phyloP scores from a whole-genome alignment of 2,329 filamentous ascomycete genomes.

The Colletotrichum siamense region DNA sequence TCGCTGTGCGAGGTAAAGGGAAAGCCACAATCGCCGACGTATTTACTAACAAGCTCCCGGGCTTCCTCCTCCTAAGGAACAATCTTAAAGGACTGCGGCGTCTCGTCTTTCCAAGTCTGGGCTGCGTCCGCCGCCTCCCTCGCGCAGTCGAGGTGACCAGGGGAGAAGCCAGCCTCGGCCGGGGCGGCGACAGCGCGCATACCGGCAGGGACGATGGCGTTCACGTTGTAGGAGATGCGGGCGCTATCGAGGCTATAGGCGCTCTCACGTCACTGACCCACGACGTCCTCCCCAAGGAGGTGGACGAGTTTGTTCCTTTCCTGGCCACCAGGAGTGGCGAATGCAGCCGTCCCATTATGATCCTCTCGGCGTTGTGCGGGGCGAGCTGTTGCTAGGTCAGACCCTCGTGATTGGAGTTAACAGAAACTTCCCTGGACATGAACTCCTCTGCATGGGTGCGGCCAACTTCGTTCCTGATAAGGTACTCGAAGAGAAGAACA shows the following conservation, averaged over 20 bases:
- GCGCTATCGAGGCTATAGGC: background rate
- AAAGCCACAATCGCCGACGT: background rate
- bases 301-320: background rate
- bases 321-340: background rate
- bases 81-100: background rate
- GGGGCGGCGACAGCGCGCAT: background rate
- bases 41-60: background rate
- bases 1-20: background rate
- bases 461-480: background rate
- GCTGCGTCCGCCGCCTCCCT: background rate
- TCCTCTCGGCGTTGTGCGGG: background rate
- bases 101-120: background rate
- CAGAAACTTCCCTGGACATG: background rate
- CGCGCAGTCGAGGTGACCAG: background rate
- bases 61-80: background rate
- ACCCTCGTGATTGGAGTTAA: background rate
- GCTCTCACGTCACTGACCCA: background rate
- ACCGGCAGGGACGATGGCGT: background rate
- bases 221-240: background rate
- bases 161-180: background rate
- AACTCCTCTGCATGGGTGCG: background rate
- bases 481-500: too few species aligned
- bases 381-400: background rate
- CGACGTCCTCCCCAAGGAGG: background rate
- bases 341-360: background rate